These are phyloP conservation scores for Psilocybe cyanescens DNA, from an alignment of 768 basidiomycete genomes.

Conservation along the genomic window DNA sequence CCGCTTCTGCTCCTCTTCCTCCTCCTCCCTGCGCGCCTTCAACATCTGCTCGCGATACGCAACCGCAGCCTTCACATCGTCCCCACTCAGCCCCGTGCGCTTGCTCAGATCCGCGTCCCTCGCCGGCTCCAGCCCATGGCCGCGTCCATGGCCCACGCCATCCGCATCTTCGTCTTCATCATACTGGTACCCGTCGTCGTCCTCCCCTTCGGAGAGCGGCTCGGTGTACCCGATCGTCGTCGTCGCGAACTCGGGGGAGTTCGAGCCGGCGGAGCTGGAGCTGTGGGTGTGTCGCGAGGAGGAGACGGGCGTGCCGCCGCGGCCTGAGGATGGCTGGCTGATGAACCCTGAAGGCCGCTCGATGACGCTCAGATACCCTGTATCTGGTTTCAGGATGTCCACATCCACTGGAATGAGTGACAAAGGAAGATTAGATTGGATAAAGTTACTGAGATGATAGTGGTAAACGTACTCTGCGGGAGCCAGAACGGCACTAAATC, in stretches of 20 bases:
- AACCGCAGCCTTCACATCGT: conserved; percentile 82
- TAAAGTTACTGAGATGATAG: neutral
- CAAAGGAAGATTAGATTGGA: conserved; percentile 1
- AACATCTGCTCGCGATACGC: conserved; percentile 85
- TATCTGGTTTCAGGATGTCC: conserved; percentile 93
- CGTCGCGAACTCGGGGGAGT: conserved; percentile 35
- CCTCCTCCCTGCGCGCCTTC: conserved; percentile 45
- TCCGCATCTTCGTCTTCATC: neutral
- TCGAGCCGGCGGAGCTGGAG: conserved; percentile 34
- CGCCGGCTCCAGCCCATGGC: conserved; percentile 53
- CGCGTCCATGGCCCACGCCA: neutral
- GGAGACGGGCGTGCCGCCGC: conserved; percentile 26
- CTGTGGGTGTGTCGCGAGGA: conserved; percentile 14
- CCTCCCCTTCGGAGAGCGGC: conserved; percentile 95
- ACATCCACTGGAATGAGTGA: conserved; percentile 70
- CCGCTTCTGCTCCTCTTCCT: conserved; percentile 26
- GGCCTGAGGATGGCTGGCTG: conserved; percentile 48
- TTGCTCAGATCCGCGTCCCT: conserved; percentile 83
- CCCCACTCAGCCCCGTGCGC: conserved; percentile 75
- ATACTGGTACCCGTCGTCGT: conserved; percentile 55
- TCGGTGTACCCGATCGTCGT: conserved; percentile 64
- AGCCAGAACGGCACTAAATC: conserved; percentile 99
- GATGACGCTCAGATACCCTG: conserved; percentile 71
- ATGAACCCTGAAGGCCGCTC: conserved; percentile 65
- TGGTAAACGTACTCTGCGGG: conserved; percentile 73